Percentiles rank a stretch among this genome's conserved stretches.
phyloP scores from a whole-genome alignment of 306 rosid genomes.

The Heteromeles arbutifolia region DNA sequence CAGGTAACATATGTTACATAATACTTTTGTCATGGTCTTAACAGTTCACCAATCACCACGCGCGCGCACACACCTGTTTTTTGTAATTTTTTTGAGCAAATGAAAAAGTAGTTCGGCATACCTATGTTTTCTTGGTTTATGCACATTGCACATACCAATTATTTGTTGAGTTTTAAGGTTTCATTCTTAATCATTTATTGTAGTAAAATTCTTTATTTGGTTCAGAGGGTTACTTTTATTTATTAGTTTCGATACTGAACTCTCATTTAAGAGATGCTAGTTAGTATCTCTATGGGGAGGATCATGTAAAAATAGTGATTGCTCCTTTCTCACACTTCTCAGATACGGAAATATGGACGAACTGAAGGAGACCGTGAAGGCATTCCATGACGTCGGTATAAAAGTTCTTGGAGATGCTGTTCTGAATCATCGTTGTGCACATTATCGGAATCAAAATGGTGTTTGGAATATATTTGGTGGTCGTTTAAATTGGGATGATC shows the following conservation, averaged over 20 bases:
- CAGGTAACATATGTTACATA: slow-evolving; percentile 39
- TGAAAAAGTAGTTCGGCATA: neutral
- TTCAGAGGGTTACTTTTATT: neutral
- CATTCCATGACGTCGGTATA: slow-evolving; percentile 57
- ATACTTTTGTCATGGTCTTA: neutral
- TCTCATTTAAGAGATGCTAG: neutral
- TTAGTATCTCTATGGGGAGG: neutral
- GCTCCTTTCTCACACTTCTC: slow-evolving; percentile 13
- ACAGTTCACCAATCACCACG: neutral
- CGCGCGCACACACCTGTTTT: too few species aligned
- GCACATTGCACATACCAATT: neutral
- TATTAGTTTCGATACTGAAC: neutral
- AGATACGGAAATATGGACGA: slow-evolving; percentile 85
- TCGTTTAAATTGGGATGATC: slow-evolving; percentile 89
- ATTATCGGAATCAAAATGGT: slow-evolving; percentile 73
- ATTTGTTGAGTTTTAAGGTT: neutral
- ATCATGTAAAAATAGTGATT: slow-evolving; percentile 11
- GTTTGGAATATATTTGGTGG: slow-evolving; percentile 97
- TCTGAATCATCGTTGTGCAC: slow-evolving; percentile 96
- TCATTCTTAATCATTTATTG: neutral
- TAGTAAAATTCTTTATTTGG: neutral
- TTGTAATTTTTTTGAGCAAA: neutral
- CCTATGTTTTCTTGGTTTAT: neutral
- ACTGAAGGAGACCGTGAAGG: slow-evolving; percentile 70
- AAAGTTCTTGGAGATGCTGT: slow-evolving; percentile 94